Base-by-base conservation (phyloP, 2,329 filamentous ascomycete genomes). In the Beauveria caledonica region DNA sequence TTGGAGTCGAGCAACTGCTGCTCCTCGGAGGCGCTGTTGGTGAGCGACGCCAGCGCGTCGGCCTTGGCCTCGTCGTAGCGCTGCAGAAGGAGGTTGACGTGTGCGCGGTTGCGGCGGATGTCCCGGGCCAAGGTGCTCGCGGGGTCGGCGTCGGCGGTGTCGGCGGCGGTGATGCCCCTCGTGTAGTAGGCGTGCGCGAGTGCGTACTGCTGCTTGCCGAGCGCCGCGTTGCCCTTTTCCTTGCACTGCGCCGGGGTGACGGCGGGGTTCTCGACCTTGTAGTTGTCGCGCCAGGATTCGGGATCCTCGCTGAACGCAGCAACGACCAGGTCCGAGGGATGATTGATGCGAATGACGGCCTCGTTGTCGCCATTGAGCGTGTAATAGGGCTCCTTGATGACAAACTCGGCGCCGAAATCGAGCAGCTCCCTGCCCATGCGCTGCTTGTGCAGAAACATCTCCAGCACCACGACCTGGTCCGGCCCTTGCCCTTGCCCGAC, bases 331-430 rank as follows among this genome's bases (percentile, higher is more conserved):
- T 73, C 71, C 1, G 71, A 71, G 0, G 69, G 71, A 27, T 73
- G 71, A 6, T 72, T 69, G 11, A 73, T 45, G 0, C 78, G 74
- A 39, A 82, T 63, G 0, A 70, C 72, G 50, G 73, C 71, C 11
- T 74, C 68, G 4, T 75, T 76, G 44, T 77, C 68, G 13, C 66
- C 67, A 56, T 71, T 76, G 0, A 75, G 50, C 13, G 78, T 80
- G 61, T 80, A 74, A 60, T 77, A 82, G 0, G 79, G 79, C 62
- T 82, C 80, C 58, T 80, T 82, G 15, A 82, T 65, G 5, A 78
- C 39, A 6, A 80, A 67, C 0, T 70, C 64, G 1, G 69, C 63
- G 64, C 66, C 45, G 60, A 67, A 51, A 71, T 75, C 72, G 6
- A 77, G 60, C 1, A 71, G 49, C 8, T 76, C 73, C 25, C 66